phyloP scores from a whole-genome alignment of 2,329 filamentous ascomycete species.

The Aspergillus sp. region DNA sequence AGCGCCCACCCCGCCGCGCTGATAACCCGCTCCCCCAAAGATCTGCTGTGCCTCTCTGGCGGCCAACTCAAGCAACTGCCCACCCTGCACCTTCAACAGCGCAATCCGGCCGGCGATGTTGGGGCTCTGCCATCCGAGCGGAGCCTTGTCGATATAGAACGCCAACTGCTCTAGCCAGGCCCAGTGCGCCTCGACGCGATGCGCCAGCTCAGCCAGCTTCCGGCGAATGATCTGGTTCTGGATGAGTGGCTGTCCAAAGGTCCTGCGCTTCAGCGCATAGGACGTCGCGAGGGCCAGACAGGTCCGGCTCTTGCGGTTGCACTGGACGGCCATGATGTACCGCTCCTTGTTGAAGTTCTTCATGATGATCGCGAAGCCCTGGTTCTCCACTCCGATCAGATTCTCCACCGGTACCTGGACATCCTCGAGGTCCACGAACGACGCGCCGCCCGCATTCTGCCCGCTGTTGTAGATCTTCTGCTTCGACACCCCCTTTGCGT shows the following conservation, averaged over 20 bases:
- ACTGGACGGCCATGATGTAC: constrained; percentile 1
- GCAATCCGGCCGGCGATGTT: constrained; percentile 1
- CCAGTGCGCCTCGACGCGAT: constrained; percentile 2
- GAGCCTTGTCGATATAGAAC: not conserved
- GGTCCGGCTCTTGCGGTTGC: not conserved
- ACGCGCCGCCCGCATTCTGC: not conserved
- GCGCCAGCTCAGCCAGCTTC: not conserved
- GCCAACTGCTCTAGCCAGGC: constrained; percentile 1
- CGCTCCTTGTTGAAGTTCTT: constrained; percentile 24
- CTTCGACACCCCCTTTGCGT: constrained; percentile 52
- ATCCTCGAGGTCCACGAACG: constrained; percentile 69
- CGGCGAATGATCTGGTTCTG: constrained; percentile 2
- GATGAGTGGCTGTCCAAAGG: constrained; percentile 5
- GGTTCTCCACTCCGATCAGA: constrained; percentile 72
- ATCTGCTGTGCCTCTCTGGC: constrained; percentile 7
- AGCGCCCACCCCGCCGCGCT: constrained; percentile 1
- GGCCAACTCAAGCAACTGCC: constrained; percentile 2
- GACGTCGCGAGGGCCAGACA: not conserved
- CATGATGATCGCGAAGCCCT: constrained; percentile 75
- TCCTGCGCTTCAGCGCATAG: constrained; percentile 1
- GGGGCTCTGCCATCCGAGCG: not conserved
- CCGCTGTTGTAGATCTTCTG: constrained; percentile 14
- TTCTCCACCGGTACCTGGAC: constrained; percentile 75
- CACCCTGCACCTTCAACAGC: constrained; percentile 3
- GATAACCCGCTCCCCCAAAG: constrained; percentile 5